These are phyloP conservation scores for Talaromyces sp. DNA, from an alignment of 2,329 filamentous ascomycete species.

Conservation along the genomic window DNA sequence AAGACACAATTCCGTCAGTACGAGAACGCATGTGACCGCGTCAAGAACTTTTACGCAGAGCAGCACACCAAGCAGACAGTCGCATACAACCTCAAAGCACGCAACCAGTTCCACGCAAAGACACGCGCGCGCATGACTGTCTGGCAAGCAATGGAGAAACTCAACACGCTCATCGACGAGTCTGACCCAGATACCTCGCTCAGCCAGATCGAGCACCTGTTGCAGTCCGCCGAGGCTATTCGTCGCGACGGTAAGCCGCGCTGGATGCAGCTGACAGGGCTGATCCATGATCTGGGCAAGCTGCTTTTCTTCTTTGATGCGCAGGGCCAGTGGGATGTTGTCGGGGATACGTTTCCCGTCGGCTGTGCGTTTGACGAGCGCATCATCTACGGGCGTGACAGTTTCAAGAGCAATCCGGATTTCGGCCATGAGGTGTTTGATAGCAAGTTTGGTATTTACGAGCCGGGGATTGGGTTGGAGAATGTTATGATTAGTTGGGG, in stretches of 20 bases:
- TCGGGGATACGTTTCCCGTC: slow-evolving; percentile 55
- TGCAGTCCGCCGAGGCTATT: slow-evolving; percentile 85
- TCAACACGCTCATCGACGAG: slow-evolving; percentile 85
- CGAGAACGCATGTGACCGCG: slow-evolving; percentile 72
- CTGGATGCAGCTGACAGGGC: slow-evolving; percentile 44
- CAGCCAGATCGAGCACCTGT: slow-evolving; percentile 81
- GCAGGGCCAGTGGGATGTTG: slow-evolving; percentile 88
- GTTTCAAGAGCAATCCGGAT: slow-evolving; percentile 74
- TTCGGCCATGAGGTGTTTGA: slow-evolving; percentile 63
- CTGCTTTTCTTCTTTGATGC: slow-evolving; percentile 56
- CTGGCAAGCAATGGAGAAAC: slow-evolving; percentile 89
- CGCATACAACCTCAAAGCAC: slow-evolving; percentile 74
- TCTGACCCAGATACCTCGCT: slow-evolving; percentile 84
- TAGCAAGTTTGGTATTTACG: slow-evolving; percentile 74
- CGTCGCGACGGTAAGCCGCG: slow-evolving; percentile 59
- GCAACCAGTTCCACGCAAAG: slow-evolving; percentile 62
- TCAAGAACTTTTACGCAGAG: slow-evolving; percentile 79
- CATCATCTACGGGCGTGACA: slow-evolving; percentile 72
- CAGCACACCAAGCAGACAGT: slow-evolving; percentile 55
- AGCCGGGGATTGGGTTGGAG: slow-evolving; percentile 70
- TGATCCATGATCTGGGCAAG: slow-evolving; percentile 44
- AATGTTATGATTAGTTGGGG: slow-evolving; percentile 90
- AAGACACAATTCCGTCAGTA: slow-evolving; percentile 78
- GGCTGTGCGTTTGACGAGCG: slow-evolving; percentile 52
- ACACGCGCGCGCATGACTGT: slow-evolving; percentile 72